Conservation (phyloP, 495 filamentous ascomycete genomes). For the Aspergillus homomorphus region DNA sequence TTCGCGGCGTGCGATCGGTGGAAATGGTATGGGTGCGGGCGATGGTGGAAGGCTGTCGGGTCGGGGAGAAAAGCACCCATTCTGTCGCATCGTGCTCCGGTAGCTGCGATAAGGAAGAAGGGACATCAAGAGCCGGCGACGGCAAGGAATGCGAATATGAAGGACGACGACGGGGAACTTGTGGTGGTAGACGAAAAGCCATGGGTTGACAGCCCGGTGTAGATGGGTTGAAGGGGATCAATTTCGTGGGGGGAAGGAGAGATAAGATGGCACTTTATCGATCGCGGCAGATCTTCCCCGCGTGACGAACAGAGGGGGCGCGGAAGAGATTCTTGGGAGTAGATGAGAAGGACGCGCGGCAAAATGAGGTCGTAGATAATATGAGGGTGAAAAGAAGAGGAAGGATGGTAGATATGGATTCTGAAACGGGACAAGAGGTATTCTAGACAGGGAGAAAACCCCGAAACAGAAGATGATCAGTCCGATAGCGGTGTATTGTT, state of each 20-base stretch:
- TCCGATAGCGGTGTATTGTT: constrained; percentile 6
- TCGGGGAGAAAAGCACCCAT: constrained; percentile 94
- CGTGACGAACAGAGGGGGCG: constrained; percentile 5
- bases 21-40: constrained; percentile 68
- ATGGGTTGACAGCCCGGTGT: constrained; percentile 42
- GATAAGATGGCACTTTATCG: constrained; percentile 20
- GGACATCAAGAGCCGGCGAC: constrained; percentile 34
- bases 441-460: not conserved
- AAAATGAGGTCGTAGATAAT: not conserved
- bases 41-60: constrained; percentile 50
- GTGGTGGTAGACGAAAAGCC: constrained; percentile 80
- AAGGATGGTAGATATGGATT: not conserved
- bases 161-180: constrained; percentile 57
- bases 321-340: not conserved
- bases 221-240: not conserved
- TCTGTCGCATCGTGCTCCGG: constrained; percentile 70
- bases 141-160: constrained; percentile 50
- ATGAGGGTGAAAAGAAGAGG: not conserved
- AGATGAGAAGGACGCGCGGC: not conserved
- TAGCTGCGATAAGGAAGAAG: constrained; percentile 36
- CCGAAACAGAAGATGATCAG: not conserved
- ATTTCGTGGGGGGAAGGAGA: constrained; percentile 8
- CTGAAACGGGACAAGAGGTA: not conserved
- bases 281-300: constrained; percentile 28
- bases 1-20: constrained; percentile 66